These are phyloP conservation scores for Globisporangium nagaii DNA, from an alignment of 352 stramenopile species.

Conservation along the genomic window DNA sequence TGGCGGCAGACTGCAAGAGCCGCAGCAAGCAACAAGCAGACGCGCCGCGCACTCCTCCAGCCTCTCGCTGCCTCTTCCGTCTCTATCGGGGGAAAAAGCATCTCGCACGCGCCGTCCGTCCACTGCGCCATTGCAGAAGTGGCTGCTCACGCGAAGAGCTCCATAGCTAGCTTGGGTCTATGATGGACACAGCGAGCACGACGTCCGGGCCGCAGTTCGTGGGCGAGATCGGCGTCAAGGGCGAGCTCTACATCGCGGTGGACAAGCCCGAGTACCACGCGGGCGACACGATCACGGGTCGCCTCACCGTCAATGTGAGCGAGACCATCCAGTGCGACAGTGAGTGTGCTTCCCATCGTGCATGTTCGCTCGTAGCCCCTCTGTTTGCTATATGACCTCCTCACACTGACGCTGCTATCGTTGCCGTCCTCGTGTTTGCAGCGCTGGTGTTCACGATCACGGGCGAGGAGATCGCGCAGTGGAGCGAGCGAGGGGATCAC, in stretches of 20 bases:
- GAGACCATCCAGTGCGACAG: constrained; percentile 50
- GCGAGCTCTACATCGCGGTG: constrained; percentile 50
- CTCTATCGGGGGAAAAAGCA: too few relatives aligned
- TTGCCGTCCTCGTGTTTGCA: constrained; percentile 4
- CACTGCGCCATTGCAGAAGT: not conserved
- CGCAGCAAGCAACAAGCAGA: too few relatives aligned
- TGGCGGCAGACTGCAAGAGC: too few relatives aligned
- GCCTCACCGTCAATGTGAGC: constrained; percentile 49
- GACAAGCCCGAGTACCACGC: constrained; percentile 56
- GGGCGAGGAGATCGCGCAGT: constrained; percentile 65
- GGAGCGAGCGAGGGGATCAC: constrained; percentile 53
- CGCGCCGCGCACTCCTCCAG: too few relatives aligned
- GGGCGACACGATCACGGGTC: constrained; percentile 45
- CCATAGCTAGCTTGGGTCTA: too few relatives aligned
- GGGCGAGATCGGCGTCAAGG: constrained; percentile 59
- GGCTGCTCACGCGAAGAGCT: not conserved
- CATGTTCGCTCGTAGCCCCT: not conserved
- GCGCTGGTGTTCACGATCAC: constrained; percentile 50
- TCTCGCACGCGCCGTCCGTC: too few relatives aligned
- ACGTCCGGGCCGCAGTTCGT: constrained; percentile 25
- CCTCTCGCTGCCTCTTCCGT: too few relatives aligned
- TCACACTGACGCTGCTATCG: not conserved
- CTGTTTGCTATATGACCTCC: not conserved
- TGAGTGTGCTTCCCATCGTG: constrained; percentile 25
- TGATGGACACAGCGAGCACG: constrained; percentile 12